These are phyloP conservation scores for Physcia stellaris DNA, from an alignment of 495 filamentous ascomycete genomes.

Conservation along the genomic window DNA sequence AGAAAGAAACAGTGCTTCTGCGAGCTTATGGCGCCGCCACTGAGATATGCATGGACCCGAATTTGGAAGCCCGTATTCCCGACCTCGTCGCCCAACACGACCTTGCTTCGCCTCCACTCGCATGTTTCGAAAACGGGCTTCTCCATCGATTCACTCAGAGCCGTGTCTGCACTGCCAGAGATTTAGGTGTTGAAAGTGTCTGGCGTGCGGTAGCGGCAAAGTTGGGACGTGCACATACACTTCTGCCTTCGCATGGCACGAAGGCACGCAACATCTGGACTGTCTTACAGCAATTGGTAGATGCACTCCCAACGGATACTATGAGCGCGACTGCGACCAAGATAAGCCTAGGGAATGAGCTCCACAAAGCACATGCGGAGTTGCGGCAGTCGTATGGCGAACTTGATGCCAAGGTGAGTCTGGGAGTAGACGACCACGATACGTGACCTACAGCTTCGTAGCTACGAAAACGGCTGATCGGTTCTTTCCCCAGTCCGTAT, in stretches of 20 bases:
- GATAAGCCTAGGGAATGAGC: conserved; percentile 56
- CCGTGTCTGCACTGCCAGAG: conserved; percentile 59
- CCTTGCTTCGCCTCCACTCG: conserved; percentile 75
- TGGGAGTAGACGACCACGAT: no score
- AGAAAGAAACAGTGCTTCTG: conserved; percentile 78
- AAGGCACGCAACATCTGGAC: conserved; percentile 96
- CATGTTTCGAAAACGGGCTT: conserved; percentile 91
- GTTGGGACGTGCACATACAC: conserved; percentile 87
- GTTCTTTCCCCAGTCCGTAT: conserved; percentile 81
- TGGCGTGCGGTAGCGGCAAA: conserved; percentile 73
- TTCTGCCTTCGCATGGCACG: no score
- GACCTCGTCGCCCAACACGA: conserved; percentile 65
- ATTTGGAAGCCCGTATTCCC: no score
- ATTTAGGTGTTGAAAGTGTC: conserved; percentile 55
- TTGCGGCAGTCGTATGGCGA: conserved; percentile 64
- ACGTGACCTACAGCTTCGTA: no score
- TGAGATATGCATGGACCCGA: conserved; percentile 92
- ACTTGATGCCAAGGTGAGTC: no score
- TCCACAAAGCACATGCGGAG: conserved; percentile 50
- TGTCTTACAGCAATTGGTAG: conserved; percentile 89
- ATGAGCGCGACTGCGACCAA: conserved; percentile 52
- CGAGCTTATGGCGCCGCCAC: conserved; percentile 92
- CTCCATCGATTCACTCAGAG: conserved; percentile 85
- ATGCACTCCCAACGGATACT: conserved; percentile 61
- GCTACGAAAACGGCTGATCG: no score